These are phyloP conservation scores for Penstemon barbatus DNA, from an alignment of 257 asterid species.

Conservation along the genomic window DNA sequence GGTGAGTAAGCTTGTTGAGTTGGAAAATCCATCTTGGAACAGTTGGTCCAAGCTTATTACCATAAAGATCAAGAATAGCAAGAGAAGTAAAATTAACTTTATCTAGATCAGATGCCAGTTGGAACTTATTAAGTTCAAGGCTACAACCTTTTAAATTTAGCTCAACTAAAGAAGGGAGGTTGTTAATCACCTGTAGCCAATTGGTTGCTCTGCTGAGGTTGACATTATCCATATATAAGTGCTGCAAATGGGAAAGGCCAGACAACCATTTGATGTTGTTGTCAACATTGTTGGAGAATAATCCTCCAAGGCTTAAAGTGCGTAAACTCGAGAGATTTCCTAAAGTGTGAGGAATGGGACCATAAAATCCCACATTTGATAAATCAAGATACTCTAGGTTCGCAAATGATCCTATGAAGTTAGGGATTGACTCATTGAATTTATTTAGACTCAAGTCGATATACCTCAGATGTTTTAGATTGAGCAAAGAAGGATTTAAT, in stretches of 20 bases:
- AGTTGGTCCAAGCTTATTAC: no score
- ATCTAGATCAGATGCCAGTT: constrained; percentile 20
- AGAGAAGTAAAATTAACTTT: no score
- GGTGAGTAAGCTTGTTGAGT: constrained; percentile 27
- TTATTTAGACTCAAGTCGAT: constrained; percentile 30
- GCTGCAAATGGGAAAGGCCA: constrained; percentile 23
- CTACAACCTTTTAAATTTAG: constrained; percentile 16
- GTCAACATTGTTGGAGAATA: background rate
- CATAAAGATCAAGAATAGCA: no score
- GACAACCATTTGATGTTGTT: constrained; percentile 32
- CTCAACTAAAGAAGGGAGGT: constrained; percentile 28
- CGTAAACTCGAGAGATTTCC: constrained; percentile 32
- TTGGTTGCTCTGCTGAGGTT: constrained; percentile 21
- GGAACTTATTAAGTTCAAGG: constrained; percentile 24
- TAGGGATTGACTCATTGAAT: constrained; percentile 30
- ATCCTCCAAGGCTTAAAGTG: constrained; percentile 1
- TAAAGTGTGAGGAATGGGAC: constrained; percentile 19
- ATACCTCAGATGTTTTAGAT: constrained; percentile 29
- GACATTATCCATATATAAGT: constrained; percentile 8
- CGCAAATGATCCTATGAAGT: constrained; percentile 24
- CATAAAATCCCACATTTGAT: constrained; percentile 16
- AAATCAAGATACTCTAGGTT: constrained; percentile 27
- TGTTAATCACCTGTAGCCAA: constrained; percentile 19
- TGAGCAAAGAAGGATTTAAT: constrained; percentile 24
- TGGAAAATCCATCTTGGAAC: constrained; percentile 28